Evolutionary conservation across 495 filamentous ascomycete genomes (phyloP), one percentile per base, ranked within the genome.

Genomic region (Massariosphaeria phaeospora): DNA sequence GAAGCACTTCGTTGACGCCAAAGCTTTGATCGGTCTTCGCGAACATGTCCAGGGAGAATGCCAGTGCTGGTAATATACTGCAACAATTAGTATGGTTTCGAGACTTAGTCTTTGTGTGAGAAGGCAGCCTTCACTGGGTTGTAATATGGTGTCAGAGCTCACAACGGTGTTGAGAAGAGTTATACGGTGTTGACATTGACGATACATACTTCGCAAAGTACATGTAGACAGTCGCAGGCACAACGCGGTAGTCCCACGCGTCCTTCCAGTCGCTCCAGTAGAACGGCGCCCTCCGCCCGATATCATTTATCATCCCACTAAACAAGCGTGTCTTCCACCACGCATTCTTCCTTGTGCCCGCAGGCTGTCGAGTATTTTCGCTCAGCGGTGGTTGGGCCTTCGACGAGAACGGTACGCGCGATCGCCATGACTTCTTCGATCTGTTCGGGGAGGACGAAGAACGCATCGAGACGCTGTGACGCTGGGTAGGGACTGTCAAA

Each of bases 21-120:
- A 70, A 76, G 66, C 62, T 69, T 41, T 58, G 63, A 42, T 64
- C 58, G 9, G 73, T 76, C 27, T 63, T 58, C 0, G 56, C 50
- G 42, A 63, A 67, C 73, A 76, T 76, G 59, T 76, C 72, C 2
- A 75, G 57, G 24, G 60, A 52, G 63, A 76, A 76, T 15, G 73
- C 73, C 2, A 76, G 61, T 2, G 73, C 73, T 15, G 73, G 73
- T 3, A 76, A 56, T n/a, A 76, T 67, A 51, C 73, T 66, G 45
- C 0, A 34, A 5, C 7, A 9, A 46, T 58, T 40, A 52, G 48
- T 43, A 25, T 11, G 13, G 13, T 23, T 18, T 8, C 17, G 15
- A 40, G 18, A 35, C 7, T 21, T 20, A 12, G 27, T 5, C 1
- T 35, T 35, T 13, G 35, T 7, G 26, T 11, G 18, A 35, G 10